Percentiles rank a stretch among this genome's conserved stretches.
Conservation (phyloP, 192 early-diverging fungal genomes). For the Podochytrium sp. region DNA sequence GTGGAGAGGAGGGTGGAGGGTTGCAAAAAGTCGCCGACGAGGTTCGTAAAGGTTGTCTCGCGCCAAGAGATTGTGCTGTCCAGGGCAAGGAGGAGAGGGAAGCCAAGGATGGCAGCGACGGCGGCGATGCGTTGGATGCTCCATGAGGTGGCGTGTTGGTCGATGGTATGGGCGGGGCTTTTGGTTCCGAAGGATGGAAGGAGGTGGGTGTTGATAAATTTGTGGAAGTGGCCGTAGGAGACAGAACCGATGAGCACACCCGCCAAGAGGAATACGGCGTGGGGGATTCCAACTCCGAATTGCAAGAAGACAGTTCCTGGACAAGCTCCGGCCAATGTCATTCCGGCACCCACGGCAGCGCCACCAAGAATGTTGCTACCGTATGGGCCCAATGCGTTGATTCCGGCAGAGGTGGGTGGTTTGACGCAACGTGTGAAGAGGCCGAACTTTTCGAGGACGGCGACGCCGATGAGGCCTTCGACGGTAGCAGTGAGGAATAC, state of each 20-base stretch:
- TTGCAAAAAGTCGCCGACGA: not conserved
- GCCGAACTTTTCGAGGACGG: conserved; percentile 6
- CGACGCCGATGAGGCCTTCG: conserved; percentile 27
- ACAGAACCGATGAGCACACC: conserved; percentile 28
- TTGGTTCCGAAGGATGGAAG: conserved; percentile 3
- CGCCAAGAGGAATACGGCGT: conserved; percentile 3
- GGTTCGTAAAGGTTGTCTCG: not conserved
- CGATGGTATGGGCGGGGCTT: conserved; percentile 1
- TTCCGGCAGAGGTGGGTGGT: conserved; percentile 4
- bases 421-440: conserved; percentile 21
- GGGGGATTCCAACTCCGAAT: conserved; percentile 31
- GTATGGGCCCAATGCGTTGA: not conserved
- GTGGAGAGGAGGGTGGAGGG: not conserved
- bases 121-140: not conserved
- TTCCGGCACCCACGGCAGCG: conserved; percentile 32
- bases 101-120: not conserved
- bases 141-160: not conserved
- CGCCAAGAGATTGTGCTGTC: conserved; percentile 21
- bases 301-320: conserved; percentile 41
- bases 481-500: conserved; percentile 40
- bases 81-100: not conserved
- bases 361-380: conserved; percentile 37
- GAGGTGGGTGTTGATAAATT: not conserved
- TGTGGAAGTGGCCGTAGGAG: conserved; percentile 29
- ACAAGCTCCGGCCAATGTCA: conserved; percentile 39